Evolutionary conservation across 2,329 filamentous ascomycete species (phyloP).

Genomic region (Lasiodiplodia gonubiensis): DNA sequence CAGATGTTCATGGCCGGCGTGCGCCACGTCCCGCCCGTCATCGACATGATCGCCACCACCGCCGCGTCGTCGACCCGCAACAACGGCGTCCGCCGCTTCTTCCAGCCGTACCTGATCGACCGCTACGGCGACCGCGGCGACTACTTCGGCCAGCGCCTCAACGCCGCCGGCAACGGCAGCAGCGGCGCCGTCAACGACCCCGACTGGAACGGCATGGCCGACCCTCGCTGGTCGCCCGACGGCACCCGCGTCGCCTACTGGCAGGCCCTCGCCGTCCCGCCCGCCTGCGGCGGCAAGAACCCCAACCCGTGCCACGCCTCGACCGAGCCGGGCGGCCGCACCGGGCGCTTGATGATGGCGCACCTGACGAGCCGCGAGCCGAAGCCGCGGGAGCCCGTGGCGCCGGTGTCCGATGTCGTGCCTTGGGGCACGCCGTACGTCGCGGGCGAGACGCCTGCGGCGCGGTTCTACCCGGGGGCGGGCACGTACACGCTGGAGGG

Average conservation of each 20-base stretch:
- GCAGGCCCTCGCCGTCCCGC: slow-evolving; percentile 47
- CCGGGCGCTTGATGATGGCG: slow-evolving; percentile 52
- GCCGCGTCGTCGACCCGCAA: slow-evolving; percentile 52
- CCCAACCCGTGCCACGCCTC: slow-evolving; percentile 51
- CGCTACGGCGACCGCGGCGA: slow-evolving; percentile 51
- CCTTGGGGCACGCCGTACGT: slow-evolving; percentile 46
- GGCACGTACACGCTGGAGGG: slow-evolving; percentile 33
- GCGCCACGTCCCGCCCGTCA: slow-evolving; percentile 51
- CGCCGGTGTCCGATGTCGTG: slow-evolving; percentile 38
- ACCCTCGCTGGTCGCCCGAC: slow-evolving; percentile 52
- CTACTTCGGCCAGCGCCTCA: slow-evolving; percentile 55
- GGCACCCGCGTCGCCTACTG: slow-evolving; percentile 52
- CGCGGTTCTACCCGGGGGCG: not conserved
- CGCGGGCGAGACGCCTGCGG: slow-evolving; percentile 30
- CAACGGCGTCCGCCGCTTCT: slow-evolving; percentile 55
- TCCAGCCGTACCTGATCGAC: slow-evolving; percentile 54
- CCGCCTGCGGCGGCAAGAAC: slow-evolving; percentile 53
- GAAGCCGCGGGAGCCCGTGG: slow-evolving; percentile 32
- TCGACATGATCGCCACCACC: slow-evolving; percentile 44
- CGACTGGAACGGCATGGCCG: slow-evolving; percentile 56
- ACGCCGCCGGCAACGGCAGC: slow-evolving; percentile 40
- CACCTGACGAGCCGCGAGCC: slow-evolving; percentile 44
- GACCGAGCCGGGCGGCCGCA: slow-evolving; percentile 46
- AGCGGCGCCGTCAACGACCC: slow-evolving; percentile 51
- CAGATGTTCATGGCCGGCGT: slow-evolving; percentile 52